Evolutionary conservation across 2,329 filamentous ascomycete genomes (phyloP).

Genomic region (Lecanicillium sp.): DNA sequence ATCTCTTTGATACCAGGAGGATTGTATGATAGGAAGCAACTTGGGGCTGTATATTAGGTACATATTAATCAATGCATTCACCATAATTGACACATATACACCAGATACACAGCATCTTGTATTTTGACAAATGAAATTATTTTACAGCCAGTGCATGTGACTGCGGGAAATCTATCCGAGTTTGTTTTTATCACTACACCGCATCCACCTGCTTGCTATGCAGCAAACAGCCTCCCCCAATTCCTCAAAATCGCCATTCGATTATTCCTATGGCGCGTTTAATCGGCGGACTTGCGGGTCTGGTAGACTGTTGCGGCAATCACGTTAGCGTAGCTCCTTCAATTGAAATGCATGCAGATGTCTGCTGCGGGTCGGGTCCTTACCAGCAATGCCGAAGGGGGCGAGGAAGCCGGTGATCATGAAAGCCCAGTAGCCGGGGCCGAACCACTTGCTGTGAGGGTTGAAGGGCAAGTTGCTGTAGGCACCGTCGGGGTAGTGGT

Average conservation of each 20-base stretch:
- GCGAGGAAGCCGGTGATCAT: conserved; percentile 46
- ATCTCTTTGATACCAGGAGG: too few relatives aligned
- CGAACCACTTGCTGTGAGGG: conserved; percentile 81
- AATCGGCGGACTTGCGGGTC: conserved; percentile 31
- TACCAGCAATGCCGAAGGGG: conserved; percentile 57
- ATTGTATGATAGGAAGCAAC: too few relatives aligned
- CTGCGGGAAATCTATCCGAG: conserved; percentile 9
- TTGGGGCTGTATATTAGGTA: too few relatives aligned
- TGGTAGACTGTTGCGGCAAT: conserved; percentile 36
- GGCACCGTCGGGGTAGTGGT: conserved; percentile 97
- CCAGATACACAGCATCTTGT: not conserved
- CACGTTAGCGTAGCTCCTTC: conserved; percentile 12
- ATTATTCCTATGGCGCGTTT: conserved; percentile 15
- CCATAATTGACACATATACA: not conserved
- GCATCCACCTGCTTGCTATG: not conserved
- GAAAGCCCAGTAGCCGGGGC: conserved; percentile 74
- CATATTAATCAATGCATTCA: too few relatives aligned
- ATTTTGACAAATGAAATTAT: conserved; percentile 10
- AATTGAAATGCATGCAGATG: not conserved
- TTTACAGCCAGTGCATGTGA: conserved; percentile 9
- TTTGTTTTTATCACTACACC: conserved; percentile 8
- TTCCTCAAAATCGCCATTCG: not conserved
- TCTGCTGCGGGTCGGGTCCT: conserved; percentile 6
- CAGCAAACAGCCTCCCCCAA: not conserved
- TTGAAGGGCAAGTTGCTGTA: conserved; percentile 97